A percentile compares a stretch with the other conserved stretches of the same genome.
These are phyloP conservation scores for Dichomitus squalens DNA, from an alignment of 1,284 basidiomycete species.

Conservation along the genomic window DNA sequence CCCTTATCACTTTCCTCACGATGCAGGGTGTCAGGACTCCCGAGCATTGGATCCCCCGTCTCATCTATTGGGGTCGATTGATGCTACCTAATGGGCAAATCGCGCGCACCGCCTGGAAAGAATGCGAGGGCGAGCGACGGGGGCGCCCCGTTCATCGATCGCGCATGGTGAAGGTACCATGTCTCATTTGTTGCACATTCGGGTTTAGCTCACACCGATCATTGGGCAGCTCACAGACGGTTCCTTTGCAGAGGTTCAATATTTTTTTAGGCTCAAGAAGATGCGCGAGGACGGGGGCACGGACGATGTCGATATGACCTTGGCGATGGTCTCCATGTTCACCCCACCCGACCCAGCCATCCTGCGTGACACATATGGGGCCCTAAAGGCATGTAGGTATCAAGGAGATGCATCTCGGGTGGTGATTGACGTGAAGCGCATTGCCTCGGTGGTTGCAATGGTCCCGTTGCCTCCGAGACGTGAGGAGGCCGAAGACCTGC, in stretches of 20 bases:
- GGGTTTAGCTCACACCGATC: not conserved
- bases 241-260: constrained; percentile 3
- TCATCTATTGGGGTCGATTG: constrained; percentile 17
- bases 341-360: not conserved
- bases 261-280: not conserved
- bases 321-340: constrained; percentile 16
- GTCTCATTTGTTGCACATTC: not conserved
- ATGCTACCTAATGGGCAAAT: constrained; percentile 18
- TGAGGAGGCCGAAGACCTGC: not conserved
- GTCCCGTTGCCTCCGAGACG: not conserved
- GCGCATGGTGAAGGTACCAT: constrained; percentile 21
- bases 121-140: constrained; percentile 8
- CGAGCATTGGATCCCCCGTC: not conserved
- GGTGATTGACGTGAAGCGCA: constrained; percentile 10
- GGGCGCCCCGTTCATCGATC: not conserved
- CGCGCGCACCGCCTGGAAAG: constrained; percentile 13
- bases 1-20: not conserved
- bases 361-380: not conserved
- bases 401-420: not conserved
- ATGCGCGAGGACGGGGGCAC: not conserved
- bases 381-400: constrained; percentile 3
- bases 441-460: constrained; percentile 15
- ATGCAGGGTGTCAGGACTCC: too few relatives aligned
- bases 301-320: not conserved
- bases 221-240: not conserved